Base-by-base conservation (phyloP, 2,329 filamentous ascomycete genomes). In the Fusarium oligoseptatum region DNA sequence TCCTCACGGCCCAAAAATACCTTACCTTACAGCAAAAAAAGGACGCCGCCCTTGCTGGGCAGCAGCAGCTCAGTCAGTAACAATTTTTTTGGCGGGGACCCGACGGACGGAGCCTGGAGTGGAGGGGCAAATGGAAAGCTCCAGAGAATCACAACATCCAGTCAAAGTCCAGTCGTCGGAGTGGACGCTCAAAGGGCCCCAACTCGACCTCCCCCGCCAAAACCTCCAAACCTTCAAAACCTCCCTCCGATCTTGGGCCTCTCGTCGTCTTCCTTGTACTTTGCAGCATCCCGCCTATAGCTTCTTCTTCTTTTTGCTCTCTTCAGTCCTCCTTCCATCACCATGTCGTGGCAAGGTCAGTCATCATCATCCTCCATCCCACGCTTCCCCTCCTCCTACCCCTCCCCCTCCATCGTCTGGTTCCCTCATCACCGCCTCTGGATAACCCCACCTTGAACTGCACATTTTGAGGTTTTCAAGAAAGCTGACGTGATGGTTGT, bases 281-380 rank as follows among this genome's bases (percentile, higher is more conserved):
- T 50, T 64, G 12, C 60, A 68, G 52, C 48, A 60, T 50, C 43
- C 37, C 11, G 17, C 45, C 34, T 32, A 20, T 64, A 27, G 14
- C 62, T 52, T 55, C 58, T 52, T 52, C 57, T 64, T 64, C 37
- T 39, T 45, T 71, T 29, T 72, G 58, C 37, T 64, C 62, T 71
- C 62, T 50, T 64, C 69, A 71, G 62, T 70, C 55, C 43, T 68
- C 45, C 45, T 71, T 39, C 45, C 64, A 74, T 72, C 77, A 90
- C 78, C 82, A 93, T 94, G 92, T 93, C 92, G 85, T 93, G 92
- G 92, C 92, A 94, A 92, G 90, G 92, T 94, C 80, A 79, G 80
- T 80, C 73, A n/a, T 69, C 71, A 78, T 58, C 62, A 61, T 66
- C 56, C 58, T 56, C 61, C 20, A 65, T 37, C 34, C 36, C 69